Conservation (phyloP, 2,329 filamentous ascomycete genomes). For the Arthrinium phaeospermum region DNA sequence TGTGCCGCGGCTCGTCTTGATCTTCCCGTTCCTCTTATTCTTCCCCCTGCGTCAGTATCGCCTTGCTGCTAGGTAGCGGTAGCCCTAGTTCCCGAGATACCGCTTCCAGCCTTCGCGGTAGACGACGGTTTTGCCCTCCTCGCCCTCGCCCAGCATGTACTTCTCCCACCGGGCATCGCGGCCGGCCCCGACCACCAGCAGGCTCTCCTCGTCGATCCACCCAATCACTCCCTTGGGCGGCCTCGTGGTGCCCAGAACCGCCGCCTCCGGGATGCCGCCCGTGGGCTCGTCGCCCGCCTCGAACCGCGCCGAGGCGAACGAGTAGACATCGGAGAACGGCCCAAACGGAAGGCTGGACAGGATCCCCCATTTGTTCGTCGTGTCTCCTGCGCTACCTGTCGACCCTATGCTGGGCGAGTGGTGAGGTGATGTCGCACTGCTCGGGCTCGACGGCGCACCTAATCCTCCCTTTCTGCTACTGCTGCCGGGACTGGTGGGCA, state of each 20-base stretch:
- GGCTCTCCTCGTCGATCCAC: constrained; percentile 76
- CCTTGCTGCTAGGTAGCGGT: not conserved
- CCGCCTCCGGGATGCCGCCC: constrained; percentile 48
- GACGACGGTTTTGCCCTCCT: constrained; percentile 70
- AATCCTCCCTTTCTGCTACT: not conserved
- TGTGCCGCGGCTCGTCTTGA: not conserved
- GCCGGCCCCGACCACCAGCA: constrained; percentile 81
- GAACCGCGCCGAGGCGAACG: constrained; percentile 80
- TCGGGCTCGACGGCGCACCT: not conserved
- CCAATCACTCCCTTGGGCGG: constrained; percentile 85
- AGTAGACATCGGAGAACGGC: constrained; percentile 91
- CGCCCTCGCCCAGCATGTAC: constrained; percentile 73
- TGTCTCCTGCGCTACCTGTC: constrained; percentile 40
- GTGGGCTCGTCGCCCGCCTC: constrained; percentile 77
- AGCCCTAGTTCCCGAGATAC: constrained; percentile 58
- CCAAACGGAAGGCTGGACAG: constrained; percentile 83
- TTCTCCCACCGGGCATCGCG: constrained; percentile 87
- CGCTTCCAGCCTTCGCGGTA: constrained; percentile 82
- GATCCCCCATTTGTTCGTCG: constrained; percentile 82
- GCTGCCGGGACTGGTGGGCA: constrained; percentile 60
- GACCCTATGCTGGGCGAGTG: constrained; percentile 28
- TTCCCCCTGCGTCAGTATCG: too few species aligned
- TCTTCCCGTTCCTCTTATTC: not conserved
- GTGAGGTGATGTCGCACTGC: constrained; percentile 24
- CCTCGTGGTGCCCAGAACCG: constrained; percentile 56